Evolutionary conservation across 352 stramenopile genomes (phyloP).

Genomic region (Halophytophthora batemanensis): DNA sequence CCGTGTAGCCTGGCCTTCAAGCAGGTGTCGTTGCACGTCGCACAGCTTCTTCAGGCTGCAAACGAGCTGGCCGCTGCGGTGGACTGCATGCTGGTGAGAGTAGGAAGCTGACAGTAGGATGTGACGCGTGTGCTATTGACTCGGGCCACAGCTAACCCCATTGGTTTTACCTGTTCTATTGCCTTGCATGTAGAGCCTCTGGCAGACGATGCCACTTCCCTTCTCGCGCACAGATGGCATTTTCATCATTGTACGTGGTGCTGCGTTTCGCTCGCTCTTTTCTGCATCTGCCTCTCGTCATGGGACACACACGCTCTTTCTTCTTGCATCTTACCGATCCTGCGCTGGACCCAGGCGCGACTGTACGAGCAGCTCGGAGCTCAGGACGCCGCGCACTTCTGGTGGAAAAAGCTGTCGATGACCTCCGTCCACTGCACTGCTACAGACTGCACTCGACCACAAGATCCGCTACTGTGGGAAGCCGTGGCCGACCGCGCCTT

Average conservation of each 20-base stretch:
- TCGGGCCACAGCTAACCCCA: no score
- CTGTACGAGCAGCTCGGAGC: constrained; percentile 33
- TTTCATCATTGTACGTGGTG: constrained; percentile 39
- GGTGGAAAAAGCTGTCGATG: constrained; percentile 32
- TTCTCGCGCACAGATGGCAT: constrained; percentile 38
- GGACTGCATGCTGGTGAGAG: constrained; percentile 34
- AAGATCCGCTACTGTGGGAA: constrained; percentile 9
- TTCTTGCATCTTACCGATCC: background rate
- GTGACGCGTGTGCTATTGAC: no score
- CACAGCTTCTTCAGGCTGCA: constrained; percentile 35
- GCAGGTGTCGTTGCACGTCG: constrained; percentile 32
- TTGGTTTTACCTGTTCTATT: no score
- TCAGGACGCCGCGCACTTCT: constrained; percentile 20
- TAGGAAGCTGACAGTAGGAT: no score
- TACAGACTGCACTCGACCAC: background rate
- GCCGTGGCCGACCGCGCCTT: constrained; percentile 30
- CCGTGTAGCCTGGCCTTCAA: constrained; percentile 25
- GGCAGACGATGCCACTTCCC: constrained; percentile 40
- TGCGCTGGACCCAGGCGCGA: constrained; percentile 15
- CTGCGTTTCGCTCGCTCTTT: no score
- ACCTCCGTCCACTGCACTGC: background rate
- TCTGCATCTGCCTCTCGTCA: background rate
- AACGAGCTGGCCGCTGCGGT: constrained; percentile 30
- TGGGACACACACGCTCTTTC: background rate
- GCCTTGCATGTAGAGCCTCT: constrained; percentile 27